These are phyloP conservation scores for Adansonia rubrostipa DNA, from an alignment of 441 rosid species.

Conservation along the genomic window DNA sequence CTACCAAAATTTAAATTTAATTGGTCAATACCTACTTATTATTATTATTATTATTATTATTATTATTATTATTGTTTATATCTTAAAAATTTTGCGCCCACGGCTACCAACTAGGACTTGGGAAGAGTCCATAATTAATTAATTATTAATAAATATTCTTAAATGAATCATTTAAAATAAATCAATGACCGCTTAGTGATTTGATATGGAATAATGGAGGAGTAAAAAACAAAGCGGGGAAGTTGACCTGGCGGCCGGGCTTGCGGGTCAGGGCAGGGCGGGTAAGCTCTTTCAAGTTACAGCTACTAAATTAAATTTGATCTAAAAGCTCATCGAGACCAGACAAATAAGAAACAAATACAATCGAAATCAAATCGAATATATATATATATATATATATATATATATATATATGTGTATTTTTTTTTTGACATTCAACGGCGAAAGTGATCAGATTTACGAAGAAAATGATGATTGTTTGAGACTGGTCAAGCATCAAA, in stretches of 20 bases:
- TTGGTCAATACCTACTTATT: no score
- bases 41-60: no score
- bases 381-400: no score
- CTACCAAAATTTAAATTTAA: no score
- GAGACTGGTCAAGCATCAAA: constrained; percentile 2
- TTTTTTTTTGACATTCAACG: neutral
- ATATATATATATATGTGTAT: no score
- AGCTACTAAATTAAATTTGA: constrained; percentile 5
- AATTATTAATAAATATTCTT: no score
- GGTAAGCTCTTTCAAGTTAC: neutral
- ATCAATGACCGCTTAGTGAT: neutral
- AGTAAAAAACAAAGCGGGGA: neutral
- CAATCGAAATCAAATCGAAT: neutral
- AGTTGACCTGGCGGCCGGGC: neutral
- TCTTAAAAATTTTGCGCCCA: no score
- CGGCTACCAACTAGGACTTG: neutral
- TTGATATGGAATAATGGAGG: neutral
- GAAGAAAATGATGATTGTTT: neutral
- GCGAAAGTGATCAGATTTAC: neutral
- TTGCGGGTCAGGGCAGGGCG: neutral
- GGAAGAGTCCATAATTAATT: no score
- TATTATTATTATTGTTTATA: no score
- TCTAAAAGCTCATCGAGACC: neutral
- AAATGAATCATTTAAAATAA: neutral
- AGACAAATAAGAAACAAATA: no score